These are phyloP conservation scores for Striga asiatica DNA, from an alignment of 257 asterid genomes.

Conservation along the genomic window DNA sequence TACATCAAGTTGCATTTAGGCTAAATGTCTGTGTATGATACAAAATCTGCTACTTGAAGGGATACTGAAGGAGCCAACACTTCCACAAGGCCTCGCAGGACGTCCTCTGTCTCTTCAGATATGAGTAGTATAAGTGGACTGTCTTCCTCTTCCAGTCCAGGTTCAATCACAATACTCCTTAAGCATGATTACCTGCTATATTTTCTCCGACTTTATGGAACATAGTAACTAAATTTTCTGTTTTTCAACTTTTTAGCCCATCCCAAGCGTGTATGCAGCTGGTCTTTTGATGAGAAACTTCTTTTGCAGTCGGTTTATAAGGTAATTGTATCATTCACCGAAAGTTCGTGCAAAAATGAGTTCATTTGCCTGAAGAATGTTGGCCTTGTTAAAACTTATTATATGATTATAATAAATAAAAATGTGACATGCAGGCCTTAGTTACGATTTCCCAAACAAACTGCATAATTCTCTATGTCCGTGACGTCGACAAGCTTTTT, in stretches of 20 bases:
- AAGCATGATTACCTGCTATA: background rate
- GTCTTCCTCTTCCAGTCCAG: constrained; percentile 54
- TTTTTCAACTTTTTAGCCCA: constrained; percentile 34
- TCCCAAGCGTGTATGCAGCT: constrained; percentile 45
- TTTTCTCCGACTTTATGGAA: constrained; percentile 2
- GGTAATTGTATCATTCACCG: constrained; percentile 32
- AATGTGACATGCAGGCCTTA: constrained; percentile 50
- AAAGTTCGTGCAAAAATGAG: too few relatives aligned
- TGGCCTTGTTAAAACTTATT: background rate
- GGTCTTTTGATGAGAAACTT: constrained; percentile 73
- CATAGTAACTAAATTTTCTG: background rate
- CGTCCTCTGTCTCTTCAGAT: constrained; percentile 71
- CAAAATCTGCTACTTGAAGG: constrained; percentile 24
- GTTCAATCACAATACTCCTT: constrained; percentile 22
- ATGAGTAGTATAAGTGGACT: constrained; percentile 61
- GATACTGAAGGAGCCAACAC: constrained; percentile 39
- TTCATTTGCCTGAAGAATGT: background rate
- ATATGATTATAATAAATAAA: constrained; percentile 1
- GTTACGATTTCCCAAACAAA: constrained; percentile 52
- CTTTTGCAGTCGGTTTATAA: constrained; percentile 74
- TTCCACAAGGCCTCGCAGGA: constrained; percentile 57
- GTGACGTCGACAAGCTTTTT: constrained; percentile 70
- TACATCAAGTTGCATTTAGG: constrained; percentile 6
- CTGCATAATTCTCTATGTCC: constrained; percentile 64
- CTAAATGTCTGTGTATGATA: constrained; percentile 12